Base-by-base conservation (phyloP, 345 rosid genomes). In the Eucalyptus cloeziana region DNA sequence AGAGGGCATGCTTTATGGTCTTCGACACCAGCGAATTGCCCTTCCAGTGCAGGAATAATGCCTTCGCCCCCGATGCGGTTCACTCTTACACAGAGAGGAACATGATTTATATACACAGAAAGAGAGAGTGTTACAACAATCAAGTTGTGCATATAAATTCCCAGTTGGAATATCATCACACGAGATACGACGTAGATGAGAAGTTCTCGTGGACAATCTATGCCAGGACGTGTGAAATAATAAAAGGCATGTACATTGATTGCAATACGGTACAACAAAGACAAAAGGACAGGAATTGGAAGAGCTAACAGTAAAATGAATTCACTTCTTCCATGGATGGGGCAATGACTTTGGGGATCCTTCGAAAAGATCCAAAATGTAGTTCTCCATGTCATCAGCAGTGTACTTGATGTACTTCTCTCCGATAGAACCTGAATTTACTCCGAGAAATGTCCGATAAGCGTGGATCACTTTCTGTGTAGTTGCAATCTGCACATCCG, bases 381-480 rank as follows among this genome's bases (percentile, higher is more conserved):
- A 50, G 13, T 87, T 92, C 90, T 93, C 96, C 71, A 97, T 86
- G 86, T 94, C 95, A 87, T 96, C 98, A 13, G 91, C 91, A 24
- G 89, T 90, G 92, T 95, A 95, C 91, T 95, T 93, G 44, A 96
- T 93, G 88, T 94, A 85, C 90, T 92, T 96, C 56, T 95, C 97
- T 5, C 94, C 92, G 40, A 94, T 92, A 56, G 90, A 89, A 81
- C 33, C 52, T 10, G 58, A 89, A 88, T 91, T 90, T 21, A 89
- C 92, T 81, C 95, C 97, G 0, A 95, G 89, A 90, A 96, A 96
- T 7, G 91, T 88, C 83, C 96, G 93, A 91, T 96, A 96, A n/a
- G 98, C 96, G 49, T 90, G 98, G 86, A 95, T 91, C 83, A 96
- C 95, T 60, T 92, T 94, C 89, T 94, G 94, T n/a, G 96, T 93